These are phyloP conservation scores for Sisymbrium altissimum DNA, from an alignment of 345 rosid species.

Conservation along the genomic window DNA sequence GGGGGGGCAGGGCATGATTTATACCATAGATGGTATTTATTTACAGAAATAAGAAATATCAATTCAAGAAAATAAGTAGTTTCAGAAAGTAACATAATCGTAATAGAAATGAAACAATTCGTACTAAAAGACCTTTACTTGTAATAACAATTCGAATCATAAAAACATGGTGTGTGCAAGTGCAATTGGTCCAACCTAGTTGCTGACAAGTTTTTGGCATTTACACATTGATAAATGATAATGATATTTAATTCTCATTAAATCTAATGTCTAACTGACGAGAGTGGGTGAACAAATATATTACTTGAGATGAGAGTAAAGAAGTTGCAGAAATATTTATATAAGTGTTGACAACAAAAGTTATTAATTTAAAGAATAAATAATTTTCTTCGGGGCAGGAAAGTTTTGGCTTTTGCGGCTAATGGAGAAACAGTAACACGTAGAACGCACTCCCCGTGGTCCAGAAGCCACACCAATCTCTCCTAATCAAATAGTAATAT, in stretches of 20 bases:
- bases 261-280: not conserved
- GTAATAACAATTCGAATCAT: not conserved
- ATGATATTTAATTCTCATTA: constrained; percentile 6
- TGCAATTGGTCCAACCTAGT: constrained; percentile 11
- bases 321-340: not conserved
- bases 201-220: constrained; percentile 32
- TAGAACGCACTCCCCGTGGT: constrained; percentile 35
- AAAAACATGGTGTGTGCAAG: not conserved
- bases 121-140: too few relatives aligned
- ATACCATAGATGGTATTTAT: not conserved
- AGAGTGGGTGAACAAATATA: constrained; percentile 16
- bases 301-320: not conserved
- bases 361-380: not conserved
- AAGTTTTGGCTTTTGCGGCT: constrained; percentile 33
- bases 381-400: not conserved
- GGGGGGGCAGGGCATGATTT: not conserved
- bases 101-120: not conserved
- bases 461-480: constrained; percentile 17
- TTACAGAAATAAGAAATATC: not conserved
- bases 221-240: constrained; percentile 9
- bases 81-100: not conserved
- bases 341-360: not conserved
- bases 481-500: not conserved
- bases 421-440: constrained; percentile 33
- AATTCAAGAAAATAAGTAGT: not conserved